Percentiles rank a stretch among this genome's conserved stretches.
Evolutionary conservation across 345 rosid species (phyloP).

Genomic region (Populus davidiana): DNA sequence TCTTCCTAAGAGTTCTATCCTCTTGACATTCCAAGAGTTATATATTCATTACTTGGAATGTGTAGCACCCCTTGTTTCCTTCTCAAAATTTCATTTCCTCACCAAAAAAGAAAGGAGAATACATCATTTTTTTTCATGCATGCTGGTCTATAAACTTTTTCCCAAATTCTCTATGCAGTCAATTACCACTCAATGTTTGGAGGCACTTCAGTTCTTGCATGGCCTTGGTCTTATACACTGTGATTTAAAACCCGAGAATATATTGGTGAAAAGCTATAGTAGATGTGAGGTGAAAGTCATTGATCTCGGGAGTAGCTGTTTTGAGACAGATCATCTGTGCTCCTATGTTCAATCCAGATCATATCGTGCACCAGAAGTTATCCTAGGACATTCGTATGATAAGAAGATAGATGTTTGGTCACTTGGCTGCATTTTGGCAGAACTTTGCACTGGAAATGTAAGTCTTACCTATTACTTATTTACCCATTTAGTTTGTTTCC

Average conservation of each 20-base stretch:
- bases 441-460: slow-evolving; percentile 98
- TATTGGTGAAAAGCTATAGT: slow-evolving; percentile 93
- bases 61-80: neutral
- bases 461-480: slow-evolving; percentile 33
- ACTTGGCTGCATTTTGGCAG: slow-evolving; percentile 97
- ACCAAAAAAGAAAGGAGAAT: neutral
- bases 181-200: slow-evolving; percentile 90
- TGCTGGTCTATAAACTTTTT: slow-evolving; percentile 24
- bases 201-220: slow-evolving; percentile 91
- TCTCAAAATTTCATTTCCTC: neutral
- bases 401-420: slow-evolving; percentile 99
- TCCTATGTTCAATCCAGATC: slow-evolving; percentile 99
- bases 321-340: slow-evolving; percentile 95
- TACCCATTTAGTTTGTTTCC: neutral
- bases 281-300: slow-evolving; percentile 98
- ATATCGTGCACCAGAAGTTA: slow-evolving; percentile 97
- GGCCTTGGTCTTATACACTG: slow-evolving; percentile 98
- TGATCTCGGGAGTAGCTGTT: slow-evolving; percentile 99
- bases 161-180: slow-evolving; percentile 58
- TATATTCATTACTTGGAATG: neutral
- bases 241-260: slow-evolving; percentile 94
- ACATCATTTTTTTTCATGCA: neutral
- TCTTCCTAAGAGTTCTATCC: slow-evolving; percentile 2
- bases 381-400: slow-evolving; percentile 89
- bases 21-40: neutral